phyloP scores from a whole-genome alignment of 768 basidiomycete genomes.

The Cyclocybe aegerita region DNA sequence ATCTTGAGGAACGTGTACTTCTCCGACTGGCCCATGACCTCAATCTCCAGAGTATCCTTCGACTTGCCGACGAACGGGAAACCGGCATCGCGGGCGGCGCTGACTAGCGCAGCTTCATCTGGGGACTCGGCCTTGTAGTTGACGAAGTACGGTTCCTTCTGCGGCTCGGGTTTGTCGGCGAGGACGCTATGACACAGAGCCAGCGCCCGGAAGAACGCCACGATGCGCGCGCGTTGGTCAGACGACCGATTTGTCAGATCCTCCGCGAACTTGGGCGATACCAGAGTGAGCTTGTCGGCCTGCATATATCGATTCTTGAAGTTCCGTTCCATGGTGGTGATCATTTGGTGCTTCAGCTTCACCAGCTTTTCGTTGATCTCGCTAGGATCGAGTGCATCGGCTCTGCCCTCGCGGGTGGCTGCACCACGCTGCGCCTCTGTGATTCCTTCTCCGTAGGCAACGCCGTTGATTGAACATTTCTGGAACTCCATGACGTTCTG shows the following conservation, averaged over 20 bases:
- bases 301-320: conserved; percentile 92
- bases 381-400: conserved; percentile 61
- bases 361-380: conserved; percentile 70
- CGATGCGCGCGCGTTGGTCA: conserved; percentile 63
- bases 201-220: conserved; percentile 93
- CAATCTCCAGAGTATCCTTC: conserved; percentile 79
- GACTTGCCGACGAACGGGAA: conserved; percentile 84
- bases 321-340: conserved; percentile 64
- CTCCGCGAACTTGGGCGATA: conserved; percentile 82
- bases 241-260: conserved; percentile 65
- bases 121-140: conserved; percentile 97
- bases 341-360: conserved; percentile 73
- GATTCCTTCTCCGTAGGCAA: conserved; percentile 88
- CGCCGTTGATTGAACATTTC: conserved; percentile 85
- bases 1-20: conserved; percentile 75
- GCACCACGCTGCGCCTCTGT: conserved; percentile 96
- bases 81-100: conserved; percentile 88
- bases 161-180: conserved; percentile 69
- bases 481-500: conserved; percentile 99
- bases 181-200: conserved; percentile 92
- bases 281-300: conserved; percentile 78
- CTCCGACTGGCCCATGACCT: conserved; percentile 88
- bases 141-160: conserved; percentile 57
- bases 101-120: conserved; percentile 93
- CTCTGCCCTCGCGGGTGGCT: conserved; percentile 76